Conservation (phyloP, 2,329 filamentous ascomycete species). For the Claviceps spartinae region DNA sequence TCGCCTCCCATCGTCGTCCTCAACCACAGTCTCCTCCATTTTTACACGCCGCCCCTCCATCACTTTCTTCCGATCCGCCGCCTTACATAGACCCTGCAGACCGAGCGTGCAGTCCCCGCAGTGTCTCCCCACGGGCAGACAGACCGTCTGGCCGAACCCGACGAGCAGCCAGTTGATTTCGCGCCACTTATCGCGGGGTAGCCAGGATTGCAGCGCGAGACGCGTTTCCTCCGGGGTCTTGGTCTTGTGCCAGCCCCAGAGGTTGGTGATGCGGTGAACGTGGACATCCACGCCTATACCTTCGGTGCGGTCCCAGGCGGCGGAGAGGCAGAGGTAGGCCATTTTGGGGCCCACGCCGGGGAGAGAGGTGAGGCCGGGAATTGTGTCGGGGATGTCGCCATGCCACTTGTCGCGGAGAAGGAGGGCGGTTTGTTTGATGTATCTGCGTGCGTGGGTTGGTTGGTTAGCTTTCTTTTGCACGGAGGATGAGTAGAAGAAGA, state of each 20-base stretch:
- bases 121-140: constrained; percentile 61
- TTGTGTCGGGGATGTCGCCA: constrained; percentile 68
- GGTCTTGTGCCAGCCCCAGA: constrained; percentile 84
- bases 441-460: constrained; percentile 17
- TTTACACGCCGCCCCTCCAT: constrained; percentile 36
- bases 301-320: constrained; percentile 47
- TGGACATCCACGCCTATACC: constrained; percentile 93
- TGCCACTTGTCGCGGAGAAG: constrained; percentile 57
- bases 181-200: constrained; percentile 75
- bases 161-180: constrained; percentile 87
- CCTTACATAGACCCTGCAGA: constrained; percentile 59
- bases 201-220: constrained; percentile 61
- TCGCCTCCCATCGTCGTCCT: constrained; percentile 13
- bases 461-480: neutral
- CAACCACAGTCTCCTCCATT: constrained; percentile 12
- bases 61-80: constrained; percentile 53
- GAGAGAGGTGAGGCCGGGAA: constrained; percentile 60
- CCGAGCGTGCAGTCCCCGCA: constrained; percentile 83
- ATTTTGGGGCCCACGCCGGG: constrained; percentile 92
- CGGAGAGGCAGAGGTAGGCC: constrained; percentile 77
- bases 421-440: constrained; percentile 59
- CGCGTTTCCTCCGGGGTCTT: constrained; percentile 74
- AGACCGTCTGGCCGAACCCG: constrained; percentile 77
- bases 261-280: constrained; percentile 85
- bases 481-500: neutral